A percentile compares a stretch with the other conserved stretches of the same genome.
phyloP scores from a whole-genome alignment of 768 basidiomycete species.

The Naematelia aurantialba region DNA sequence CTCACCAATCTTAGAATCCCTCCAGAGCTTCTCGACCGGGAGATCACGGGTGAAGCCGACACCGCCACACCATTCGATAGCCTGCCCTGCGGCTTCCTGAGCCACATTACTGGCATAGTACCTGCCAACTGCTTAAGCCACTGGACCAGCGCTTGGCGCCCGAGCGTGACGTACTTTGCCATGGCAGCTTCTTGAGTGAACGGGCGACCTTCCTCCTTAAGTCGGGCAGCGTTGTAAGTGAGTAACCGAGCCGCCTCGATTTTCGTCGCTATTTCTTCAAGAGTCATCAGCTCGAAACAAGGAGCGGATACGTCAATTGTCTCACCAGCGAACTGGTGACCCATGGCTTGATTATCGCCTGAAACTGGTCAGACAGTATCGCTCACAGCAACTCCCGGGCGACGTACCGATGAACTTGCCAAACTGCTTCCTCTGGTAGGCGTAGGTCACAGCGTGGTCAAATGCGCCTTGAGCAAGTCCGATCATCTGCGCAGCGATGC shows the following conservation, averaged over 20 bases:
- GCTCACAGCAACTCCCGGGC: neutral
- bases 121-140: slow-evolving; percentile 4
- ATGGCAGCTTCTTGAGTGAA: slow-evolving; percentile 96
- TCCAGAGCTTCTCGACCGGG: slow-evolving; percentile 74
- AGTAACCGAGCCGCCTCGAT: slow-evolving; percentile 85
- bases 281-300: neutral
- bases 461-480: slow-evolving; percentile 97
- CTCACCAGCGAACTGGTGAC: slow-evolving; percentile 73
- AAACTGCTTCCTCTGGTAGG: slow-evolving; percentile 90
- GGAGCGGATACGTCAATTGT: too few species aligned
- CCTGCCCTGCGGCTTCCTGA: slow-evolving; percentile 76
- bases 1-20: slow-evolving; percentile 86
- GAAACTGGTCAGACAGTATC: slow-evolving; percentile 48
- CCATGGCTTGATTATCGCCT: slow-evolving; percentile 81
- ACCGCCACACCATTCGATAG: slow-evolving; percentile 94
- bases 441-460: slow-evolving; percentile 89
- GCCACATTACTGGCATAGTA: slow-evolving; percentile 86
- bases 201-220: slow-evolving; percentile 71
- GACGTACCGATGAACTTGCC: slow-evolving; percentile 73
- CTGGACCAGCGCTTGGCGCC: neutral
- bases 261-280: slow-evolving; percentile 68
- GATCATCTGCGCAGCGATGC: slow-evolving; percentile 98
- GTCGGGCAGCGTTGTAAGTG: slow-evolving; percentile 92
- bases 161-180: slow-evolving; percentile 62
- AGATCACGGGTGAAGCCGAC: slow-evolving; percentile 62